A percentile compares a stretch with the other conserved stretches of the same genome.
phyloP scores from a whole-genome alignment of 257 asterid species.

The Forsythia suspensa region DNA sequence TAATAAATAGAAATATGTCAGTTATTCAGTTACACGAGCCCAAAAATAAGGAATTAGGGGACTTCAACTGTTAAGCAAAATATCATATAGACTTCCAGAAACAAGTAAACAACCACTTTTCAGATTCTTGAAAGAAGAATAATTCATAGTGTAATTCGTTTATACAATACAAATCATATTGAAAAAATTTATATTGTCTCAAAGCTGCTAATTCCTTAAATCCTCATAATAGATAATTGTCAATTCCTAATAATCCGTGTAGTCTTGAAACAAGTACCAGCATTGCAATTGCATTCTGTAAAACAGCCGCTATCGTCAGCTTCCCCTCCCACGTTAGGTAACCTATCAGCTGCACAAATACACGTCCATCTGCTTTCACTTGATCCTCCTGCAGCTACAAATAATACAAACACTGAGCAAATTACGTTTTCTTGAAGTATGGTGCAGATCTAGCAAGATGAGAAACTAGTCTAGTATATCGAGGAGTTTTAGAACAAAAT shows the following conservation, averaged over 20 bases:
- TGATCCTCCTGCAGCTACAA: conserved; percentile 50
- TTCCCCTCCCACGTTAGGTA: conserved; percentile 62
- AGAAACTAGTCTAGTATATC: not conserved
- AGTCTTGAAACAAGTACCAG: conserved; percentile 49
- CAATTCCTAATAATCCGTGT: not conserved
- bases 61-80: not conserved
- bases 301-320: conserved; percentile 60
- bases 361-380: conserved; percentile 65
- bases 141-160: not conserved
- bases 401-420: conserved; percentile 20
- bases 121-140: not conserved
- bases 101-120: not conserved
- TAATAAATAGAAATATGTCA: not conserved
- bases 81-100: not conserved
- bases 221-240: not conserved
- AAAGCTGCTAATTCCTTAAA: not conserved
- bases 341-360: conserved; percentile 53
- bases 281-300: conserved; percentile 67
- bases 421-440: conserved; percentile 16
- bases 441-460: not conserved
- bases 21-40: not conserved
- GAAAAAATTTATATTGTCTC: not conserved
- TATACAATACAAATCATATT: no score
- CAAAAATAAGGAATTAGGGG: not conserved
- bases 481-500: conserved; percentile 7